Conservation (phyloP, 2,329 filamentous ascomycete species). For the Torrubiella hemipterigena region DNA sequence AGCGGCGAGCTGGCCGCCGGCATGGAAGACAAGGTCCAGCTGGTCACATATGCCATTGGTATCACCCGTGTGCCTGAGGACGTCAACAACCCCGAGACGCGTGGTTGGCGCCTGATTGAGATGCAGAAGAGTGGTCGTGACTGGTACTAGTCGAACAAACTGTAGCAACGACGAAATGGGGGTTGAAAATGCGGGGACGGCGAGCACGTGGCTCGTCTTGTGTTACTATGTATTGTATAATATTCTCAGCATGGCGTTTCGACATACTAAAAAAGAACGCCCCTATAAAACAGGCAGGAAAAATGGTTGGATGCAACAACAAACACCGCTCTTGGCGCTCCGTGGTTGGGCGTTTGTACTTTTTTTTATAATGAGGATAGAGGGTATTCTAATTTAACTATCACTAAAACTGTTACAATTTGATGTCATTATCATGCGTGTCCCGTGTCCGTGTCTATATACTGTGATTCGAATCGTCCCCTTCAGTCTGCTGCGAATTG, state of each 20-base stretch:
- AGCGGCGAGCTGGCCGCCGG: slow-evolving; percentile 80
- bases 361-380: slow-evolving; percentile 5
- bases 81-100: slow-evolving; percentile 90
- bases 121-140: slow-evolving; percentile 97
- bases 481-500: neutral
- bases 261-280: slow-evolving; percentile 5
- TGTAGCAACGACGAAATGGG: neutral
- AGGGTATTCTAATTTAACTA: slow-evolving; percentile 2
- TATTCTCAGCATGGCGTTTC: slow-evolving; percentile 3
- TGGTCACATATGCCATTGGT: slow-evolving; percentile 96
- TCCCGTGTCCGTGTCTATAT: no score
- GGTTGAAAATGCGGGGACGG: no score
- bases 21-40: slow-evolving; percentile 97
- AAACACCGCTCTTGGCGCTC: slow-evolving; percentile 5
- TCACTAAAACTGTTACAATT: neutral
- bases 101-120: slow-evolving; percentile 95
- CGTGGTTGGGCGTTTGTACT: no score
- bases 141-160: slow-evolving; percentile 41
- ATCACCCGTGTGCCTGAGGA: slow-evolving; percentile 90
- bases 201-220: neutral
- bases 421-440: neutral
- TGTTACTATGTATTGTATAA: slow-evolving; percentile 6
- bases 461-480: neutral
- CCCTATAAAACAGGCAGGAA: no score
- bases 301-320: no score